Percentiles rank a stretch among this genome's conserved stretches.
phyloP scores from a whole-genome alignment of 2,329 filamentous ascomycete genomes.

The Zymoseptoria crescenta region DNA sequence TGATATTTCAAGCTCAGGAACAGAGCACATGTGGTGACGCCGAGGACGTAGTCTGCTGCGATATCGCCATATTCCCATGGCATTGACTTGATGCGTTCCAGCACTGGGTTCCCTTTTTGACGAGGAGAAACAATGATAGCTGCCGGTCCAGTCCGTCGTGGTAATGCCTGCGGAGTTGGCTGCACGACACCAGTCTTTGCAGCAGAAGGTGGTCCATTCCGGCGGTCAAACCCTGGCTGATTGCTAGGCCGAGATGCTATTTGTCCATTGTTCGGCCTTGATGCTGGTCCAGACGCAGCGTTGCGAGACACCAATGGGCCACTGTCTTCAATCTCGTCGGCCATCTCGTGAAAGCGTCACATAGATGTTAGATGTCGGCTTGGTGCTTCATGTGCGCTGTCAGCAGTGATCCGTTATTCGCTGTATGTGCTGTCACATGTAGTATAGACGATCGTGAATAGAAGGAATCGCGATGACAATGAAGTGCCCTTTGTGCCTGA shows the following conservation, averaged over 20 bases:
- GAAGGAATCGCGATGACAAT: not conserved
- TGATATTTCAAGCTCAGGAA: constrained; percentile 97
- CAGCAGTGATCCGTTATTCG: not conserved
- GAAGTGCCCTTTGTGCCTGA: not conserved
- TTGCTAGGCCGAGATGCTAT: not conserved
- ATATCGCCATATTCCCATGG: constrained; percentile 98
- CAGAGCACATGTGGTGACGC: constrained; percentile 77
- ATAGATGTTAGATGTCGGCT: not conserved
- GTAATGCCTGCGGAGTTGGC: constrained; percentile 78
- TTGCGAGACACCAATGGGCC: constrained; percentile 13
- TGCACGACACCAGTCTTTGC: constrained; percentile 42
- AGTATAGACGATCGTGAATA: not conserved
- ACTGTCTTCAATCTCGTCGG: constrained; percentile 22
- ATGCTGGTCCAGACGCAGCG: constrained; percentile 8
- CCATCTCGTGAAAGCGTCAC: constrained; percentile 10
- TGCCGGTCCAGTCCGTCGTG: constrained; percentile 58
- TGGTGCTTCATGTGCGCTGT: not conserved
- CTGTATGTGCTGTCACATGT: not conserved
- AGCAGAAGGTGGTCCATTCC: constrained; percentile 10
- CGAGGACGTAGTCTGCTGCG: constrained; percentile 86
- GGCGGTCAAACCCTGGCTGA: constrained; percentile 17
- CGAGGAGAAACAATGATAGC: constrained; percentile 83
- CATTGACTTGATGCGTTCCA: constrained; percentile 71
- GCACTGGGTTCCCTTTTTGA: constrained; percentile 89
- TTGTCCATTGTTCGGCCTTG: not conserved